Evolutionary conservation across 257 asterid genomes (phyloP).

Genomic region (Primulina eburnea): DNA sequence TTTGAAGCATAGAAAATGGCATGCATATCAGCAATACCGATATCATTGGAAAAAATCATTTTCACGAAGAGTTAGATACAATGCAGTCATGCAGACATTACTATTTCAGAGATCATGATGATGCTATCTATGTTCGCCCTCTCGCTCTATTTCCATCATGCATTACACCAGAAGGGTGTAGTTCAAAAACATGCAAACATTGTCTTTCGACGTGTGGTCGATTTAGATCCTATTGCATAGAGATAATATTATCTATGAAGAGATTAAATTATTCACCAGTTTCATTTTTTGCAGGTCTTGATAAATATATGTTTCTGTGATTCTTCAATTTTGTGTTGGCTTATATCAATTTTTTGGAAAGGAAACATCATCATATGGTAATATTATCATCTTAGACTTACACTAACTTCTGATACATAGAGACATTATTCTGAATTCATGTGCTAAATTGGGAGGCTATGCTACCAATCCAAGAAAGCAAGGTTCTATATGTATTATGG

Average conservation of each 20-base stretch:
- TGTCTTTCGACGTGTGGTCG: neutral
- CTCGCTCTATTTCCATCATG: neutral
- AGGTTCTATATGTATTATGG: neutral
- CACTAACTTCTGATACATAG: neutral
- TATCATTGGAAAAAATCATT: too few species aligned
- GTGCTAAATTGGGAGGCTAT: neutral
- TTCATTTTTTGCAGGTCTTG: neutral
- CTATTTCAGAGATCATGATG: too few species aligned
- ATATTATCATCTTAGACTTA: neutral
- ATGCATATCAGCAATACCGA: neutral
- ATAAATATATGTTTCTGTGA: neutral
- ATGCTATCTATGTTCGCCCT: too few species aligned
- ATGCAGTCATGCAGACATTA: too few species aligned
- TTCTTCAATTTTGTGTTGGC: neutral
- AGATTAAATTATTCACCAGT: neutral
- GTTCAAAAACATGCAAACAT: too few species aligned
- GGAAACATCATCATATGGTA: neutral
- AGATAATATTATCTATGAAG: too few species aligned
- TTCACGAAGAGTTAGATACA: too few species aligned
- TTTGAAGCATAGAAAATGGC: neutral
- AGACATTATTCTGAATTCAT: too few species aligned
- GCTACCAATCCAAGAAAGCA: neutral
- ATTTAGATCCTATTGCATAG: neutral
- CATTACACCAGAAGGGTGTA: neutral
- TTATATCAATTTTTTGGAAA: neutral